phyloP scores from a whole-genome alignment of 1,284 basidiomycete species.

The Xerocomus minutiporus region DNA sequence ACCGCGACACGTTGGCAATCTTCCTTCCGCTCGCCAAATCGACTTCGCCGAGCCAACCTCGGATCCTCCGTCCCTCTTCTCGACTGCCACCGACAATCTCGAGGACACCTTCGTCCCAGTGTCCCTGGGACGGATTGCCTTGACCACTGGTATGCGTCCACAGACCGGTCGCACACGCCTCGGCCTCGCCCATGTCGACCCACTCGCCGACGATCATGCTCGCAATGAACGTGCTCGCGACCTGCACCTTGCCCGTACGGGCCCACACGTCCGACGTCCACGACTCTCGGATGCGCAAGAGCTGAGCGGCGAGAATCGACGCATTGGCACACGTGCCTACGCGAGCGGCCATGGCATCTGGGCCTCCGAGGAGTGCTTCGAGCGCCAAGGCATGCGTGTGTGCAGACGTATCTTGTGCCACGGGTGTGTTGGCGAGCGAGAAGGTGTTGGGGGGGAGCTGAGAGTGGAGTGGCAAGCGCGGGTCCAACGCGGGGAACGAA shows the following conservation, averaged over 20 bases:
- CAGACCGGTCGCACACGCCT: conserved; percentile 72
- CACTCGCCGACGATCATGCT: conserved; percentile 69
- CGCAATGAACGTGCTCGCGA: conserved; percentile 68
- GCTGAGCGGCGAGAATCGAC: conserved; percentile 64
- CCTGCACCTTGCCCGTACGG: conserved; percentile 61
- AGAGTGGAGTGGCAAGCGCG: conserved; percentile 56
- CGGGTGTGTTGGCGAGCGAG: conserved; percentile 70
- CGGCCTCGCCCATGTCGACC: conserved; percentile 67
- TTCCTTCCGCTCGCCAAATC: conserved; percentile 59
- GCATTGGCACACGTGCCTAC: conserved; percentile 67
- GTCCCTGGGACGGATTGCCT: conserved; percentile 37
- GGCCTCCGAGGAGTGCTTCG: conserved; percentile 68
- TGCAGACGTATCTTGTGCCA: conserved; percentile 72
- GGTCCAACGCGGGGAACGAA: conserved; percentile 62
- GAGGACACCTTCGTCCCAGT: conserved; percentile 74
- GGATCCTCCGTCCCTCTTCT: conserved; percentile 64
- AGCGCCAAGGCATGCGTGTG: conserved; percentile 69
- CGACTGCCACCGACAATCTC: conserved; percentile 70
- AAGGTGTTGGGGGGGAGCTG: conserved; percentile 67
- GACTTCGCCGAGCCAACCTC: conserved; percentile 73
- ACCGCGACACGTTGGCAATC: conserved; percentile 62
- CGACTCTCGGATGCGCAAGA: conserved; percentile 64
- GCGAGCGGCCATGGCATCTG: conserved; percentile 67
- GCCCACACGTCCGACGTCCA: conserved; percentile 71
- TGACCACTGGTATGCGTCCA: conserved; percentile 52